Conservation (phyloP, 1,284 basidiomycete genomes). For the Apiotrichum gracile region DNA sequence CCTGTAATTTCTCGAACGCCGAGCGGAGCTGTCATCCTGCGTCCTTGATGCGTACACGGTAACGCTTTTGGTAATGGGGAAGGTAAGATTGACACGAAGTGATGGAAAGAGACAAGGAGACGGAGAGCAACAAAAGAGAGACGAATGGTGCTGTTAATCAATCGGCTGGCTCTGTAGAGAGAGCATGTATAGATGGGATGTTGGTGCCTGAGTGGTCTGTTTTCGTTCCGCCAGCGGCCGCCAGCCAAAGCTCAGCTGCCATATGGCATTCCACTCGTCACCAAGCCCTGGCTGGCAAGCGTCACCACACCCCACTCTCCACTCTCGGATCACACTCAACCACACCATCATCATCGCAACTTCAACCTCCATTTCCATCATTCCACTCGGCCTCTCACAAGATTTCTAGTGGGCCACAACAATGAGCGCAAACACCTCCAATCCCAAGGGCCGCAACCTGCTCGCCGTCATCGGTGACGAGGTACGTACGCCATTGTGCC, state of each 20-base stretch:
- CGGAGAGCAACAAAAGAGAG: not conserved
- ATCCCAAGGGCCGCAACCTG: conserved; percentile 68
- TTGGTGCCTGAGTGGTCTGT: conserved; percentile 1
- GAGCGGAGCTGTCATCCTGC: conserved; percentile 6
- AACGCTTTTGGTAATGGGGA: not conserved
- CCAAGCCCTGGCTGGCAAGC: too few species aligned
- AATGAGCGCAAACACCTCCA: conserved; percentile 28
- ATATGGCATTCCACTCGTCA: too few species aligned
- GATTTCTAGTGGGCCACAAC: not conserved
- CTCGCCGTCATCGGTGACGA: conserved; percentile 94
- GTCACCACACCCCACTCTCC: too few species aligned
- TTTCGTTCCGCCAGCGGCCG: too few species aligned
- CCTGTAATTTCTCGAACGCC: conserved; percentile 10
- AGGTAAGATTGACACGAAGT: not conserved
- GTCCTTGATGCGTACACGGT: not conserved
- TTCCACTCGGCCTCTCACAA: not conserved
- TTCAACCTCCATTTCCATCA: not conserved
- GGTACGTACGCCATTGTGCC: conserved; percentile 53
- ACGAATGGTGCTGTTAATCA: not conserved
- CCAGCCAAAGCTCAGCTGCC: too few species aligned
- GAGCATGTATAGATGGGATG: not conserved
- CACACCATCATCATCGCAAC: not conserved
- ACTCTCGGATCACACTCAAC: too few species aligned
- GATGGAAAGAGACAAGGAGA: not conserved
- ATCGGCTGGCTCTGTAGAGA: too few species aligned